These are phyloP conservation scores for Lentinula raphanica DNA, from an alignment of 768 basidiomycete species.

Conservation along the genomic window DNA sequence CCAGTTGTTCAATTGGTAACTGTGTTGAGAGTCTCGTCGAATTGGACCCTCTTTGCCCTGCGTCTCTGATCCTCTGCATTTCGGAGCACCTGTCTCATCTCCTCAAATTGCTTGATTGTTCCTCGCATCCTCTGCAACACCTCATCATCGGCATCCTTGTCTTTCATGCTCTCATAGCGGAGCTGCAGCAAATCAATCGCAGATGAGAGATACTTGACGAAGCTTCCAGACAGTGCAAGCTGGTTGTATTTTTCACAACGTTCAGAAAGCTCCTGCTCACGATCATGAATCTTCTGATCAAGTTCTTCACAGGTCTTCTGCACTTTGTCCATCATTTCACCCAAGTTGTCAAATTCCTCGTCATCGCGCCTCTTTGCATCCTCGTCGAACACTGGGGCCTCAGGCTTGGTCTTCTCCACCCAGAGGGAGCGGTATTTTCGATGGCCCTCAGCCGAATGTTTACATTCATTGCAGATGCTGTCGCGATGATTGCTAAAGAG, in stretches of 20 bases:
- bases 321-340: background rate
- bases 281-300: background rate
- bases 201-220: constrained; percentile 7
- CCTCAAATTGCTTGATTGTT: constrained; percentile 7
- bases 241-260: constrained; percentile 9
- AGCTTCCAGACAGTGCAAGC: constrained; percentile 12
- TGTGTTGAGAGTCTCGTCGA: no score
- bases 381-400: constrained; percentile 9
- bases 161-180: constrained; percentile 6
- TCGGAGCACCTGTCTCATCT: constrained; percentile 3
- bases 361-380: constrained; percentile 12
- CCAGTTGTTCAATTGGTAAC: no score
- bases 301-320: constrained; percentile 3
- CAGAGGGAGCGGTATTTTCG: constrained; percentile 12
- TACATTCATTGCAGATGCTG: constrained; percentile 7
- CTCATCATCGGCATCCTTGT: constrained; percentile 3
- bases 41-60: background rate
- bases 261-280: constrained; percentile 5
- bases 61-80: background rate
- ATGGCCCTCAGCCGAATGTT: constrained; percentile 10
- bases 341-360: background rate
- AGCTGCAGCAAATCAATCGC: constrained; percentile 9
- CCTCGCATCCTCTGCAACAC: constrained; percentile 6
- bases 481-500: background rate
- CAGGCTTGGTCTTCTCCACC: constrained; percentile 9